These are phyloP conservation scores for Citrus cavaleriei DNA, from an alignment of 345 rosid species.

Conservation along the genomic window DNA sequence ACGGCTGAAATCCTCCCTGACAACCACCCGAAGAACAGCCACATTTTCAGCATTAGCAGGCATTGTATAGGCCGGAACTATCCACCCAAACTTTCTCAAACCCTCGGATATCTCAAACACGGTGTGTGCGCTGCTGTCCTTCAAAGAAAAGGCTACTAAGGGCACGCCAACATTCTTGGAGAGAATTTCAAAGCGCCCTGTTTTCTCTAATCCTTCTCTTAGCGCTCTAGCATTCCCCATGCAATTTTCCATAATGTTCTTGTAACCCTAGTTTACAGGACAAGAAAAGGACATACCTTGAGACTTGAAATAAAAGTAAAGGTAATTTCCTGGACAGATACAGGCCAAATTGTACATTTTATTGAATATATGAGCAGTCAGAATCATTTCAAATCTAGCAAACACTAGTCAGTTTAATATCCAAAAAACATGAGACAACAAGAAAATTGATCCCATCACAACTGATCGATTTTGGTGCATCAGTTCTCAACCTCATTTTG, in stretches of 20 bases:
- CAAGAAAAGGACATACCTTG: neutral
- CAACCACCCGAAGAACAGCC: constrained; percentile 64
- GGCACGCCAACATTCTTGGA: constrained; percentile 75
- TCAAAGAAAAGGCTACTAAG: constrained; percentile 65
- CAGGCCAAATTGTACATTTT: neutral
- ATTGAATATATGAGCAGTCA: neutral
- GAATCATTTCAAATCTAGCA: neutral
- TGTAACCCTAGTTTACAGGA: constrained; percentile 48
- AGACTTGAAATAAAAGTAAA: neutral
- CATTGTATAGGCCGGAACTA: constrained; percentile 74
- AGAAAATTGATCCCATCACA: neutral
- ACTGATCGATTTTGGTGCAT: too few relatives aligned
- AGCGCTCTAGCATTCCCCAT: constrained; percentile 47
- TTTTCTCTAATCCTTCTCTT: constrained; percentile 55
- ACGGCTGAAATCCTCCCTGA: constrained; percentile 64
- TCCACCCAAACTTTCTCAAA: constrained; percentile 64
- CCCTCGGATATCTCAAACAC: constrained; percentile 66
- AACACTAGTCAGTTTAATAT: neutral
- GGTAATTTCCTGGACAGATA: neutral
- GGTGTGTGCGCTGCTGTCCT: constrained; percentile 47
- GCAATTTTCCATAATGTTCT: constrained; percentile 65
- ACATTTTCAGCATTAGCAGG: constrained; percentile 65
- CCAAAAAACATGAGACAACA: neutral
- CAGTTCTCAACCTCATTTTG: neutral
- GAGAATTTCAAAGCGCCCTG: constrained; percentile 52